Evolutionary conservation across 208 protist genomes (phyloP).

Genomic region (Herpetomonas tarakana): DNA sequence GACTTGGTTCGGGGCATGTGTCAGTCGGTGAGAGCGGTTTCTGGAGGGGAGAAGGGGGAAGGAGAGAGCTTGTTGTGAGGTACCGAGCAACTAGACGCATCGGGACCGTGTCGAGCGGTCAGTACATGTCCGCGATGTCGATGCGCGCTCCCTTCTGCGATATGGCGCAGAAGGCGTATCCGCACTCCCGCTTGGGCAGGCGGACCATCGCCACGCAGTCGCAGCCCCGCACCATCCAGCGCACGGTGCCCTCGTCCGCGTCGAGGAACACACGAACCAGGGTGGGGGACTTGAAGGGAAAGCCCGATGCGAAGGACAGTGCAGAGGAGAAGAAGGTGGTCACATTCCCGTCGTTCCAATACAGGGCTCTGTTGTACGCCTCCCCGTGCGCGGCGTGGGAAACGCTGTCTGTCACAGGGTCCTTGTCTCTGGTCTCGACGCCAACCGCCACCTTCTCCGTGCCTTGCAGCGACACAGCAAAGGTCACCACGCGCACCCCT

Average conservation of each 20-base stretch:
- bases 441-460: slow-evolving; percentile 15
- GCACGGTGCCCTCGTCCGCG: slow-evolving; percentile 39
- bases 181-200: slow-evolving; percentile 23
- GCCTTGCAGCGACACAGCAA: slow-evolving; percentile 51
- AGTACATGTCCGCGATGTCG: slow-evolving; percentile 26
- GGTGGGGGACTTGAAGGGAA: slow-evolving; percentile 21
- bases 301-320: slow-evolving; percentile 27
- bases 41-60: too few species aligned
- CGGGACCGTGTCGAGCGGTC: too few species aligned
- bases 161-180: slow-evolving; percentile 53
- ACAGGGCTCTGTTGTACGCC: slow-evolving; percentile 32
- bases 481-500: slow-evolving; percentile 43
- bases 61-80: too few species aligned
- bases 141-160: slow-evolving; percentile 46
- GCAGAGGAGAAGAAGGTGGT: slow-evolving; percentile 37
- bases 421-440: slow-evolving; percentile 38
- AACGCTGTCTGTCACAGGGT: slow-evolving; percentile 7
- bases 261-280: slow-evolving; percentile 50
- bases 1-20: too few species aligned
- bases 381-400: slow-evolving; percentile 9
- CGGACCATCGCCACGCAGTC: slow-evolving; percentile 50
- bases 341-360: slow-evolving; percentile 68
- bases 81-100: too few species aligned
- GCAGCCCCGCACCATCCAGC: slow-evolving; percentile 49
- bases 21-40: too few species aligned